Base-by-base conservation (phyloP, 306 rosid species). In the Vigna unguiculata region DNA sequence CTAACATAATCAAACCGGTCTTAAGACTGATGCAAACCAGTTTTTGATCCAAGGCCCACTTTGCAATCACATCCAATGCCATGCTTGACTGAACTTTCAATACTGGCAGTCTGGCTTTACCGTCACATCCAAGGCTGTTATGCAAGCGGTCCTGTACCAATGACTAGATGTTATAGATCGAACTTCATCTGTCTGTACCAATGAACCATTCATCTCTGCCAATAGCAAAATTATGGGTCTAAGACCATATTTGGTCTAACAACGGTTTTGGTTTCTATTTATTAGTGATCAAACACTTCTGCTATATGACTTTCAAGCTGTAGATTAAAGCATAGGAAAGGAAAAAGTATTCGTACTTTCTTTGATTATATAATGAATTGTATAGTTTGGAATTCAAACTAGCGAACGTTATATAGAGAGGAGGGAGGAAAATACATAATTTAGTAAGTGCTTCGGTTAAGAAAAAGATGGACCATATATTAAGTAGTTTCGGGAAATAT, bases 361-460 rank as follows among this genome's bases (percentile, higher is more conserved):
- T 54, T 52, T 54, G 60, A 28, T 20, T 54, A 20, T 32, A 51
- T 49, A 65, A 10, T 69, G 66, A 59, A 58, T 36, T 13, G 59
- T 74, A 1, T 38, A 25, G 30, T 54, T 54, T 21, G 15, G 30
- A 53, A 53, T 53, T 53, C 28, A 20, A 20, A 53, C 10, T 53
- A 53, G 13, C 41, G 61, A 51, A 51, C 15, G 2, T 2, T 2
- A 38, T 7, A 2, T 38, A 8, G 41, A 12, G 11, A 38, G 2
- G 43, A 34, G 47, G 9, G 17, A 15, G 11, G 22, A 8, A 81
- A 40, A 68, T n/a, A 22, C 45, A 40, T 19, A 57, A 49, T 75
- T 15, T 69, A 60, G 32, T 69, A 9, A 48, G 43, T 76, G 40
- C 38, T 52, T 25, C 38, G 53, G 43, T 46, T 38, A 61, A 69